phyloP scores from a whole-genome alignment of 805 yeast genomes.

The Cyberlindnera galapagoensis region DNA sequence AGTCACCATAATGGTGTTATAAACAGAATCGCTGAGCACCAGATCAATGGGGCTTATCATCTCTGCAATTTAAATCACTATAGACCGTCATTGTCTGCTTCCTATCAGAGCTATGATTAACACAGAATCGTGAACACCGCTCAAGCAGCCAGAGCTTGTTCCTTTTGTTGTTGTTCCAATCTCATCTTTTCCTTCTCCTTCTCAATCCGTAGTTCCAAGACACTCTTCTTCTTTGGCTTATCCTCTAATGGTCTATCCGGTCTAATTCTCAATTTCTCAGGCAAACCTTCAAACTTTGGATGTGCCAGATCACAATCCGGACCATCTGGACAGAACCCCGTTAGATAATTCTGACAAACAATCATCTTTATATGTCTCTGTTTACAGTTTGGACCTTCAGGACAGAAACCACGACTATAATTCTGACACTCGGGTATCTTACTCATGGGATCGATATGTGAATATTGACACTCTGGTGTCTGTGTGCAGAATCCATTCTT shows the following conservation, averaged over 20 bases:
- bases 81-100: no score
- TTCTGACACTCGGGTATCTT: conserved; percentile 84
- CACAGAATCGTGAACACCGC: no score
- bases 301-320: conserved; percentile 66
- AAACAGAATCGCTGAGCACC: no score
- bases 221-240: conserved; percentile 14
- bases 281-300: conserved; percentile 61
- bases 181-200: conserved; percentile 18
- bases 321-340: conserved; percentile 94
- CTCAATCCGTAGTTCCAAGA: conserved; percentile 23
- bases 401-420: conserved; percentile 86
- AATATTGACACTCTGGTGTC: conserved; percentile 86
- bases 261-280: conserved; percentile 32
- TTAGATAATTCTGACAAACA: conserved; percentile 71
- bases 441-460: conserved; percentile 84
- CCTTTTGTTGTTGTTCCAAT: no score
- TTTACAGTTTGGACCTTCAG: conserved; percentile 81
- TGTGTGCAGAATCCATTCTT: conserved; percentile 83
- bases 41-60: no score
- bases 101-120: no score
- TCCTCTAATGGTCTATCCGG: conserved; percentile 24
- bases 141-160: no score
- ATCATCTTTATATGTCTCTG: conserved; percentile 73
- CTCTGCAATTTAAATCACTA: no score
- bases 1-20: no score